Evolutionary conservation across 208 protist genomes (phyloP).

Genomic region (Porcisia hertigi): DNA sequence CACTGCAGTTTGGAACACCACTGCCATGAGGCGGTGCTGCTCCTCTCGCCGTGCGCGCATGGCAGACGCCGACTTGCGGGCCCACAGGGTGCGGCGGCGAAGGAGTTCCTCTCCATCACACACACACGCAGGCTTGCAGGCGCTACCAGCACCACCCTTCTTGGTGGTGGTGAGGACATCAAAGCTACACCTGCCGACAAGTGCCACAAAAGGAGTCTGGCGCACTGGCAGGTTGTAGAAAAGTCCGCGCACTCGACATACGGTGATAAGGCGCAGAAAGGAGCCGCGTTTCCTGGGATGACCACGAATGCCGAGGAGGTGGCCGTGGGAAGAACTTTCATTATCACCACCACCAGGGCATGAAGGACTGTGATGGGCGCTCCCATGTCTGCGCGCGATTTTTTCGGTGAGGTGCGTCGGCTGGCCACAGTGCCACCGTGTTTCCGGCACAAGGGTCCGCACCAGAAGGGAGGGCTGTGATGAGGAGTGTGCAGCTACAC

Average conservation of each 20-base stretch:
- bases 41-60: slow-evolving; percentile 25
- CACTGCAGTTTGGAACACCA: slow-evolving; percentile 26
- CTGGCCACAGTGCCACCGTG: slow-evolving; percentile 19
- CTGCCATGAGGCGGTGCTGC: slow-evolving; percentile 20
- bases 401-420: background rate
- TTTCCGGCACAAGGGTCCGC: slow-evolving; percentile 7
- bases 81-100: background rate
- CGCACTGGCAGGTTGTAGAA: slow-evolving; percentile 57
- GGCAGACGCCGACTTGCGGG: slow-evolving; percentile 19
- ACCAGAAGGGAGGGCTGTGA: background rate
- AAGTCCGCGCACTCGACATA: slow-evolving; percentile 38
- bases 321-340: background rate
- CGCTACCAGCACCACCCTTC: background rate
- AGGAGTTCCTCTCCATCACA: background rate
- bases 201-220: slow-evolving; percentile 15
- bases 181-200: background rate
- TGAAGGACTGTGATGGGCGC: background rate
- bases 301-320: background rate
- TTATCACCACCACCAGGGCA: background rate
- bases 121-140: background rate
- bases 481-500: background rate
- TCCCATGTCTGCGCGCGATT: background rate
- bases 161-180: background rate
- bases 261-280: slow-evolving; percentile 3
- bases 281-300: background rate